phyloP scores from a whole-genome alignment of 2,329 filamentous ascomycete species.

The Hypoxylon rubiginosum region DNA sequence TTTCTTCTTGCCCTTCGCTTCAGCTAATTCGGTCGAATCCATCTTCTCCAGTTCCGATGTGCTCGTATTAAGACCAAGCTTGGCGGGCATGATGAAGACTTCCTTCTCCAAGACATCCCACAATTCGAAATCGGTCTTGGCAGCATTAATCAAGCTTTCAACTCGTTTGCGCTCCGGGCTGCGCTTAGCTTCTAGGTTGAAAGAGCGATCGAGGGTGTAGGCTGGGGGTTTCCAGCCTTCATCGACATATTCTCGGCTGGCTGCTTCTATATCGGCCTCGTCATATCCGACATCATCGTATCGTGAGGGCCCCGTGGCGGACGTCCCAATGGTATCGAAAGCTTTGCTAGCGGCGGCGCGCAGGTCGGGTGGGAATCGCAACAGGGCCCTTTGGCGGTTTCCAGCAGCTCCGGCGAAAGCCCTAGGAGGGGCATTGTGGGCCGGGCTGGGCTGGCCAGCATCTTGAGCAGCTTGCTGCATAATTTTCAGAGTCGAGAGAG shows the following conservation, averaged over 20 bases:
- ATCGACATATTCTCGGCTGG: slow-evolving; percentile 14
- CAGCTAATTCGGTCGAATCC: not conserved
- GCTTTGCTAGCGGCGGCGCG: slow-evolving; percentile 56
- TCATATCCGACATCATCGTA: slow-evolving; percentile 22
- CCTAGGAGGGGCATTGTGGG: slow-evolving; percentile 38
- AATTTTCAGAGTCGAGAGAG: slow-evolving; percentile 48
- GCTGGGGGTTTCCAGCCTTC: slow-evolving; percentile 45
- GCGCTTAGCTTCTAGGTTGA: slow-evolving; percentile 58
- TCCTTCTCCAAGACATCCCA: slow-evolving; percentile 77
- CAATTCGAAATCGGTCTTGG: slow-evolving; percentile 72
- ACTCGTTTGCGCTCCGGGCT: slow-evolving; percentile 66
- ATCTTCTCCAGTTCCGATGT: slow-evolving; percentile 35
- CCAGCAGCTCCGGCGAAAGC: slow-evolving; percentile 43
- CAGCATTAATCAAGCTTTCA: slow-evolving; percentile 65
- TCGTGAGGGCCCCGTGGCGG: not conserved
- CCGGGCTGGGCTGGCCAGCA: slow-evolving; percentile 35
- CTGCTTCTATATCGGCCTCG: slow-evolving; percentile 1
- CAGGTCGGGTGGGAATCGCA: slow-evolving; percentile 58
- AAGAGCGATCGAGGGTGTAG: slow-evolving; percentile 39
- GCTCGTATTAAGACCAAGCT: slow-evolving; percentile 63
- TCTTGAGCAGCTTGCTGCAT: slow-evolving; percentile 49
- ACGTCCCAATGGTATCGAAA: slow-evolving; percentile 52
- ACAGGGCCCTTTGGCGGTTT: slow-evolving; percentile 54
- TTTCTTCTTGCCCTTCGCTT: slow-evolving; percentile 17
- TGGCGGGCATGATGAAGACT: slow-evolving; percentile 72